phyloP scores from a whole-genome alignment of 306 rosid genomes.

The Vigna unguiculata region DNA sequence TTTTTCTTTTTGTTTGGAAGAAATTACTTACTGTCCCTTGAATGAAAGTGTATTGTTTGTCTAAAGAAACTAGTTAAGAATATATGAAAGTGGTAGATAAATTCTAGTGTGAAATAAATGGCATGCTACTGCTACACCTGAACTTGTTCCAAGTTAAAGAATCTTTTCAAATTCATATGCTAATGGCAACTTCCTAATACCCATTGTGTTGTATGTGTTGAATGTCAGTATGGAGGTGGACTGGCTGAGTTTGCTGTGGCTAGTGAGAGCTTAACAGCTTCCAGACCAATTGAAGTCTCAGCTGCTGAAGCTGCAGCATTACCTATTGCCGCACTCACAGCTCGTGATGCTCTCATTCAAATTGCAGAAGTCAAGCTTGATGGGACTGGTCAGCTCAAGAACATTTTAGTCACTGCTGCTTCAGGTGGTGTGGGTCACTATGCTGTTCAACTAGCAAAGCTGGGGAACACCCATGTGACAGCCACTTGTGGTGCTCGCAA shows the following conservation, averaged over 20 bases:
- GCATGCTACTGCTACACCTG: neutral
- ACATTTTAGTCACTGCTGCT: conserved; percentile 65
- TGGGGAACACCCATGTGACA: conserved; percentile 65
- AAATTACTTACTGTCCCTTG: neutral
- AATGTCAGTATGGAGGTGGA: conserved; percentile 76
- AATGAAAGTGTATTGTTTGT: neutral
- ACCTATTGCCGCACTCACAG: conserved; percentile 73
- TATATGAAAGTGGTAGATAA: neutral
- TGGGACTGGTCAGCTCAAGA: conserved; percentile 56
- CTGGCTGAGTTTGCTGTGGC: conserved; percentile 65
- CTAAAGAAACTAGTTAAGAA: neutral
- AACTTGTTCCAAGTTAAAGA: neutral
- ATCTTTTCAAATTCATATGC: neutral
- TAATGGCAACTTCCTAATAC: neutral
- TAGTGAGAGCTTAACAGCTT: conserved; percentile 52
- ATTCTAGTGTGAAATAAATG: conserved; percentile 13
- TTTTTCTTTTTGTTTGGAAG: neutral
- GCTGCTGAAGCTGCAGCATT: conserved; percentile 67
- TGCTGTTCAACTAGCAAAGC: conserved; percentile 77
- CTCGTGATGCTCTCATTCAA: conserved; percentile 69
- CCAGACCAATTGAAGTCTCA: conserved; percentile 64
- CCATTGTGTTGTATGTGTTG: conserved; percentile 26
- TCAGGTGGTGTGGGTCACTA: conserved; percentile 70
- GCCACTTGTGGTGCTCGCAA: conserved; percentile 81
- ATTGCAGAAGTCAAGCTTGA: conserved; percentile 71